Base-by-base conservation (phyloP, 805 yeast species). In the Clavispora santaluciae region DNA sequence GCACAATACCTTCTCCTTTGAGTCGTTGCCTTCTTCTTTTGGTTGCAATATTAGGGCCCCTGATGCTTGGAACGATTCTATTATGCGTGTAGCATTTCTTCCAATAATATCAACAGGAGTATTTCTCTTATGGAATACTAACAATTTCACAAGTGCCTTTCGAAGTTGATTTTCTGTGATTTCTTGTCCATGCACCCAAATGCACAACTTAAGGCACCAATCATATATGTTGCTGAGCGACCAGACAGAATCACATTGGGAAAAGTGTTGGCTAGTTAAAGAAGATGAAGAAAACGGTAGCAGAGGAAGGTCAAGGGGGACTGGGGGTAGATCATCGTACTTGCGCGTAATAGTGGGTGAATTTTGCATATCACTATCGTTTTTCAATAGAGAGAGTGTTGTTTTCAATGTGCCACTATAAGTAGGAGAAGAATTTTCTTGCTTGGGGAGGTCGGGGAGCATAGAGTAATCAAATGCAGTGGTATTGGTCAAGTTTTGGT, bases 221-320 rank as follows among this genome's bases (percentile, higher is more conserved):
- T 59, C 53, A 50, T 75, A 79, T 4, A 81, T 60, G 15, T 66
- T 67, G 0, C 73, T 70, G 11, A 81, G 46, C 0, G 74, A 64
- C 61, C 74, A 71, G 3, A 79, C 70, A 25, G 60, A 59, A 3
- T 55, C 53, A 48, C 84, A 79, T 18, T 61, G 66, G 9, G 72
- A 55, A 39, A 78, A 68, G 45, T 79, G 82, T n/a, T 63, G 60
- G 16, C 69, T 68, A 12, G 66, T 68, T 26, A 81, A 55, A 0
- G 72, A 59, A 10, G 74, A 67, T 0, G 83, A 71, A 3, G 76
- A 59, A 46, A 80, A 81, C 3, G 84, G 84, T 7, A 79, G 63
- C 34, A 73, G 68, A 0, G 86, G 86, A 15, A 78, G 50, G 34
- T 67, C 70, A 5, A 73, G 50, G 4, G 78, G 77, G 2, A 70